Percentiles rank a stretch among this genome's conserved stretches.
Conservation (phyloP, 208 protist genomes). For the Trypanosoma theileri region DNA sequence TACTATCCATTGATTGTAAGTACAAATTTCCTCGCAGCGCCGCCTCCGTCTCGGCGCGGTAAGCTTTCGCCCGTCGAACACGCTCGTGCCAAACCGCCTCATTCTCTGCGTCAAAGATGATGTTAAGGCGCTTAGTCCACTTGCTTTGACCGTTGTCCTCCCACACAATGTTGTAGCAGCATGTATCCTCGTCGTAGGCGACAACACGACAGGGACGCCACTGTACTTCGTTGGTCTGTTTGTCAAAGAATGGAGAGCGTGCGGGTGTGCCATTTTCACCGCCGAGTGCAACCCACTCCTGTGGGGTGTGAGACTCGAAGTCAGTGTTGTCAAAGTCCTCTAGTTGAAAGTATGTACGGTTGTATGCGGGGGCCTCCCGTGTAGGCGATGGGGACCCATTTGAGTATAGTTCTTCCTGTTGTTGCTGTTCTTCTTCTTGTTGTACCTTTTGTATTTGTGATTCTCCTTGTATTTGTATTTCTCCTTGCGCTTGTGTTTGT, state of each 20-base stretch:
- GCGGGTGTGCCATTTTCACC: conserved; percentile 60
- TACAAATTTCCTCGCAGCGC: conserved; percentile 76
- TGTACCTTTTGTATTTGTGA: not conserved
- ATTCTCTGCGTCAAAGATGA: conserved; percentile 88
- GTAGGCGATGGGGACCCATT: not conserved
- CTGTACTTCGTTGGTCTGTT: conserved; percentile 27
- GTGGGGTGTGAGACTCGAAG: conserved; percentile 63
- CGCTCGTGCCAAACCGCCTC: conserved; percentile 71
- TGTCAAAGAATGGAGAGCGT: conserved; percentile 78
- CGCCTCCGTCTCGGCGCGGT: conserved; percentile 73
- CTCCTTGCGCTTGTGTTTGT: not conserved
- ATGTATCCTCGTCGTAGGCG: conserved; percentile 58
- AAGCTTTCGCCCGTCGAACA: conserved; percentile 63
- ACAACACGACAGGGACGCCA: conserved; percentile 79
- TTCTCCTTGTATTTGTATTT: not conserved
- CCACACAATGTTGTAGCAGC: conserved; percentile 81
- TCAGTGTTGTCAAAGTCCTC: conserved; percentile 88
- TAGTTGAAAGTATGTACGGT: conserved; percentile 67
- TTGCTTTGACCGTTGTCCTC: conserved; percentile 59
- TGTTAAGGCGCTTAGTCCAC: conserved; percentile 89
- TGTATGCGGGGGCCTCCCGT: conserved; percentile 10
- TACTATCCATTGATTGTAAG: conserved; percentile 61
- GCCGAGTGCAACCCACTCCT: conserved; percentile 85
- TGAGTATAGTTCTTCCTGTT: not conserved
- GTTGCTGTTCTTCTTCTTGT: not conserved